phyloP scores from a whole-genome alignment of 2,329 filamentous ascomycete genomes.

The Ceratocystiopsis minuta region DNA sequence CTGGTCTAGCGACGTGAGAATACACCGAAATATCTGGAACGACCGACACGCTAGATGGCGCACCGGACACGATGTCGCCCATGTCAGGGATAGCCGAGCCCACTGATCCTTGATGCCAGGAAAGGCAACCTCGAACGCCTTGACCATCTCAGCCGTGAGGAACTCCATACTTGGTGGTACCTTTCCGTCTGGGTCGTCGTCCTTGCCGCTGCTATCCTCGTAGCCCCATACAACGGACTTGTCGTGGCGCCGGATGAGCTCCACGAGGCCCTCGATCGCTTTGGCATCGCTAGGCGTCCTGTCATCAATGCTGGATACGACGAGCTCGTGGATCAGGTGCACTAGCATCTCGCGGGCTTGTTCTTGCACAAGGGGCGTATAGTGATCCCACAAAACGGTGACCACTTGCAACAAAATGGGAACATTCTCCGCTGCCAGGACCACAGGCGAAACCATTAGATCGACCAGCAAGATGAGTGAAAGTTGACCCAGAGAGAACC shows the following conservation, averaged over 20 bases:
- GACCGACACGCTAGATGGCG: constrained; percentile 89
- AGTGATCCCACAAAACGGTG: constrained; percentile 92
- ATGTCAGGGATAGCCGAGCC: constrained; percentile 76
- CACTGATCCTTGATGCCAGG: constrained; percentile 80
- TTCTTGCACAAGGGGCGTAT: constrained; percentile 85
- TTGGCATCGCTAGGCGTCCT: constrained; percentile 43
- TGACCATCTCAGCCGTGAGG: constrained; percentile 64
- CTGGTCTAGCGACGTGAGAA: constrained; percentile 77
- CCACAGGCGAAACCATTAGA: constrained; percentile 81
- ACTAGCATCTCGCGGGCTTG: constrained; percentile 96
- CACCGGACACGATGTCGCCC: constrained; percentile 94
- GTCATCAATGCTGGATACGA: constrained; percentile 63
- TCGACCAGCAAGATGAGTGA: constrained; percentile 89
- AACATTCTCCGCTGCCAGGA: constrained; percentile 60
- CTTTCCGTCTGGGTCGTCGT: constrained; percentile 53
- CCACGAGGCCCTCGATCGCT: constrained; percentile 73
- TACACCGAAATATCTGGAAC: constrained; percentile 92
- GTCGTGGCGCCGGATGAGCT: constrained; percentile 71
- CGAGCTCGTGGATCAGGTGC: constrained; percentile 87
- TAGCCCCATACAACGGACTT: constrained; percentile 81
- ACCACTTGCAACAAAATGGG: constrained; percentile 80
- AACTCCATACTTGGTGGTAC: constrained; percentile 79
- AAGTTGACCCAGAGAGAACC: constrained; percentile 81
- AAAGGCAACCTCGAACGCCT: constrained; percentile 69
- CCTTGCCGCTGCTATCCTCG: constrained; percentile 74